phyloP scores from a whole-genome alignment of 139 green algal genomes.

The Closterium sp. region DNA sequence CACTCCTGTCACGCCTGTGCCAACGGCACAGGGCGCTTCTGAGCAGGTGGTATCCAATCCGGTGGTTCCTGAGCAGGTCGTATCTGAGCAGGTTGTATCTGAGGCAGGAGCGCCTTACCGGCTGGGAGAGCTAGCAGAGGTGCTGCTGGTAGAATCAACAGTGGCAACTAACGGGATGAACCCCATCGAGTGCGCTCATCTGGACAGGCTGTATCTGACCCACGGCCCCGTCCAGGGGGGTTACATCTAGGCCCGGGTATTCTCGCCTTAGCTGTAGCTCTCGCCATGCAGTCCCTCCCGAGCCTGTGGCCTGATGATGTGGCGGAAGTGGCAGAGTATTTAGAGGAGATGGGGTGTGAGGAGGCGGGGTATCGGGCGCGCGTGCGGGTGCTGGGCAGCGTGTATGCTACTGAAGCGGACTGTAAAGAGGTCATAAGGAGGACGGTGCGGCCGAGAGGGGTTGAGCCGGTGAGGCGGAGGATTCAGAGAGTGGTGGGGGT shows the following conservation, averaged over 20 bases:
- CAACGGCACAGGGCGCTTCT: background rate
- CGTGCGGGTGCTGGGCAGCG: background rate
- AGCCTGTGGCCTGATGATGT: background rate
- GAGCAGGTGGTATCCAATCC: background rate
- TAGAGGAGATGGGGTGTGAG: background rate
- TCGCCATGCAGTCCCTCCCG: background rate
- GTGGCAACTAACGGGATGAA: background rate
- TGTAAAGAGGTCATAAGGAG: background rate
- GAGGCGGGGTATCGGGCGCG: background rate
- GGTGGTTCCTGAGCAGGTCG: background rate
- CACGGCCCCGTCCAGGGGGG: background rate
- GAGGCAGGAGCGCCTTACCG: background rate
- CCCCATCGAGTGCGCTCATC: background rate
- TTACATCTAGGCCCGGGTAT: background rate
- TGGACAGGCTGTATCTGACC: background rate
- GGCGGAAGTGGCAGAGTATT: background rate
- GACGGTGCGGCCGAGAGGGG: background rate
- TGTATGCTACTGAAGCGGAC: background rate
- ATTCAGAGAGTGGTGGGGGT: background rate
- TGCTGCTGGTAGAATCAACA: background rate
- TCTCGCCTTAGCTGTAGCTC: background rate
- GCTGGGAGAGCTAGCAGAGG: background rate
- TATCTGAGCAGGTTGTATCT: background rate
- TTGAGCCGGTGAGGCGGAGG: background rate
- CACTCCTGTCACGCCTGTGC: background rate